Conservation (phyloP, 345 rosid species). For the Noccaea caerulescens region DNA sequence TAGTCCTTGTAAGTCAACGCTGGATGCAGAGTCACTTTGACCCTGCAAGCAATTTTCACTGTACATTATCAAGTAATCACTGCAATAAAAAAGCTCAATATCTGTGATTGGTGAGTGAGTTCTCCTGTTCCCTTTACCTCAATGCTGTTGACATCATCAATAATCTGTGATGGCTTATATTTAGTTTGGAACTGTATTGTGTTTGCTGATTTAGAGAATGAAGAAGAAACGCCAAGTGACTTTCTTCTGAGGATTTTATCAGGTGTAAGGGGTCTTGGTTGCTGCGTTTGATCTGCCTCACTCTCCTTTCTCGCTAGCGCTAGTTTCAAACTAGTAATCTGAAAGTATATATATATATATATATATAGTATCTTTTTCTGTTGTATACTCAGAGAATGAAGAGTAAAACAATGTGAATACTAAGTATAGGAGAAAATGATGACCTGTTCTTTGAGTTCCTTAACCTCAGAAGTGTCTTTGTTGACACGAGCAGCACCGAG, state of each 20-base stretch:
- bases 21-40: constrained; percentile 53
- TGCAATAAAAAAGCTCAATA: background rate
- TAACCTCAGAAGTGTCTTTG: constrained; percentile 73
- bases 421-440: constrained; percentile 13
- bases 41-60: constrained; percentile 44
- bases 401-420: background rate
- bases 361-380: background rate
- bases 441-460: constrained; percentile 91
- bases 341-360: too few species aligned
- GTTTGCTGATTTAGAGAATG: constrained; percentile 54
- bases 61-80: constrained; percentile 29
- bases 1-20: constrained; percentile 72
- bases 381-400: background rate
- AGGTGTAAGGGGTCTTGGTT: constrained; percentile 54
- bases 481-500: constrained; percentile 96
- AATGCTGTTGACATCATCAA: constrained; percentile 59
- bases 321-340: constrained; percentile 75
- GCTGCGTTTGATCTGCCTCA: constrained; percentile 47
- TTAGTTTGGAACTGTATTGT: constrained; percentile 45
- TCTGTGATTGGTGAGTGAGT: constrained; percentile 5
- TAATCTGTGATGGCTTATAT: constrained; percentile 49
- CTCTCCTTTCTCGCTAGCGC: constrained; percentile 73
- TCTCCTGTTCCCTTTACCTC: constrained; percentile 52
- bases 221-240: constrained; percentile 52
- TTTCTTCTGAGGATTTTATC: constrained; percentile 51